Base-by-base conservation (phyloP, 2,329 filamentous ascomycete species). In the Botryotinia narcissicola region DNA sequence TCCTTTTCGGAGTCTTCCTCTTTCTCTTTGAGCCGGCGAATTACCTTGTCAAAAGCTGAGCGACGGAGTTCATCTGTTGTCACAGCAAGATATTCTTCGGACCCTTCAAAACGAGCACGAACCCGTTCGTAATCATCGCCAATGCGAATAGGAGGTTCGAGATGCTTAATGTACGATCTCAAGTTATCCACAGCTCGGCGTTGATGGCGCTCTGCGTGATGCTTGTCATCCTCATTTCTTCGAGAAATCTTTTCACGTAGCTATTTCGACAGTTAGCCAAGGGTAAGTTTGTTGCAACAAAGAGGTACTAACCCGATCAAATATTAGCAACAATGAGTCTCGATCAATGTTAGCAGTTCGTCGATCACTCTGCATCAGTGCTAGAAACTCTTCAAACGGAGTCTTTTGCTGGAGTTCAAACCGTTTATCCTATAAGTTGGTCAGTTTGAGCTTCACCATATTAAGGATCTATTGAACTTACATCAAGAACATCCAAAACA, bases 101-200 rank as follows among this genome's bases (percentile, higher is more conserved):
- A 89, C 80, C 93, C 93, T 79, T 93, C 90, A 76, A 99, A 86
- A 75, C 93, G 92, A 78, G 91, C 86, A 81, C 91, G 91, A 80
- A 98, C 89, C 85, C 93, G 91, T 79, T 98, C 95, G 89, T 94
- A 99, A 73, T 91, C 94, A 82, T 98, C 95, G 79, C 88, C 88
- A 70, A 90, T 81, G 46, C 88, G 85, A 76, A 99, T 88, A 22
- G 95, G 92, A 51, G 96, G 96, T 18, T 98, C 94, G 70, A 98
- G 86, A 79, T 93, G 94, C 84, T 97, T 98, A 81, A 99, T 93
- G 71, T 90, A 89, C 37, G 92, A 93, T 74, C 96, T 92, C 70
- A 99, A 86, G 74, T 92, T 90, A 80, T 99, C 97, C 62, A 96
- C 86, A 48, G 93, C 92, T 73, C 93, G 91, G 71, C 95, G 93